phyloP scores from a whole-genome alignment of 257 asterid genomes.

The Solanum commersonii region DNA sequence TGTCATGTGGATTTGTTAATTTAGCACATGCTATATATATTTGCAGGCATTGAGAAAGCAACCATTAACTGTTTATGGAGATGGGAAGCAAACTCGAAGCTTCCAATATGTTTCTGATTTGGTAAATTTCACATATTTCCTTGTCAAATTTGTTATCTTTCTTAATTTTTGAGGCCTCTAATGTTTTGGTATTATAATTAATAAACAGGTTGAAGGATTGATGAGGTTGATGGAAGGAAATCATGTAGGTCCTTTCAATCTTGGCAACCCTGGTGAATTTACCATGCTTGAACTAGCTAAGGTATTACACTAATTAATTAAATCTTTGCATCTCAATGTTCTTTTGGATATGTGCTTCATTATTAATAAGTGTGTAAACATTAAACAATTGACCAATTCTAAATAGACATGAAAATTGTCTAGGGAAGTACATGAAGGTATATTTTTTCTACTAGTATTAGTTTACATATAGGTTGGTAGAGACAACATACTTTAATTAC shows the following conservation, averaged over 20 bases:
- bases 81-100: conserved; percentile 92
- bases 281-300: conserved; percentile 88
- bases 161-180: background rate
- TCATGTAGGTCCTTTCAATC: conserved; percentile 79
- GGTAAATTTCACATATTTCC: conserved; percentile 26
- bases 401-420: background rate
- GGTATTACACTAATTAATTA: conserved; percentile 19
- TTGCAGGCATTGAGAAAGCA: conserved; percentile 76
- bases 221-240: conserved; percentile 83
- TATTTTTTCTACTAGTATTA: too few relatives aligned
- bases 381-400: background rate
- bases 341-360: background rate
- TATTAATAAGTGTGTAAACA: background rate
- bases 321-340: background rate
- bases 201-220: conserved; percentile 55
- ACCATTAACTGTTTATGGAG: conserved; percentile 85
- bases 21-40: background rate
- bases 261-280: conserved; percentile 85
- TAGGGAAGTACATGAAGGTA: background rate
- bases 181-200: background rate
- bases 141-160: background rate
- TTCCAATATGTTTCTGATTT: conserved; percentile 86
- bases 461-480: background rate
- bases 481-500: too few relatives aligned
- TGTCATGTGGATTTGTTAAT: background rate